A percentile compares a stretch with the other conserved stretches of the same genome.
Conservation (phyloP, 2,329 filamentous ascomycete species). For the Colletotrichum agaves region DNA sequence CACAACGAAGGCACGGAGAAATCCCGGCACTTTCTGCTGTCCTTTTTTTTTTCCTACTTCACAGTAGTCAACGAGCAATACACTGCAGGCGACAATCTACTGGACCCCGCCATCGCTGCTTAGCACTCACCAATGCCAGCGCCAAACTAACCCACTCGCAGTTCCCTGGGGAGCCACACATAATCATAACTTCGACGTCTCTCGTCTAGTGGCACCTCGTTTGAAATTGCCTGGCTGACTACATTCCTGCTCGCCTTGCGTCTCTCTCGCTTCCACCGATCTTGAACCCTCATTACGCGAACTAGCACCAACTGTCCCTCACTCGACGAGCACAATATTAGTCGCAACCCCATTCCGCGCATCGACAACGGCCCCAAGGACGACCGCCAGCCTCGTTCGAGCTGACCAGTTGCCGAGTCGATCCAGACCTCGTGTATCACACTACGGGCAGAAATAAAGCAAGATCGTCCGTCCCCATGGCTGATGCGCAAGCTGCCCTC, state of each 20-base stretch:
- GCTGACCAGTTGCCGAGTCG: not conserved
- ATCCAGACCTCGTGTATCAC: not conserved
- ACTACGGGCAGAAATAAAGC: too few relatives aligned
- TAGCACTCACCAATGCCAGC: slow-evolving; percentile 27
- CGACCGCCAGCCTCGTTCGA: not conserved
- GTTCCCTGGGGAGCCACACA: slow-evolving; percentile 30
- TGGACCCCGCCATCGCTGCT: slow-evolving; percentile 13
- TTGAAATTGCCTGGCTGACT: slow-evolving; percentile 12
- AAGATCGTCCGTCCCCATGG: slow-evolving; percentile 13
- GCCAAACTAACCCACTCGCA: slow-evolving; percentile 15
- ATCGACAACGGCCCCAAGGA: not conserved
- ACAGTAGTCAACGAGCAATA: too few relatives aligned
- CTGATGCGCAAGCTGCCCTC: slow-evolving; percentile 20
- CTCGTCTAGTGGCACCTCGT: slow-evolving; percentile 22
- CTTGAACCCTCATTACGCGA: not conserved
- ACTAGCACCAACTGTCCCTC: not conserved
- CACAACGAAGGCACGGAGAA: slow-evolving; percentile 34
- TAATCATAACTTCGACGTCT: slow-evolving; percentile 35
- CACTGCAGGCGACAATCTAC: not conserved
- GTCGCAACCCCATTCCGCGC: not conserved
- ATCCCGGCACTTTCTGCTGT: slow-evolving; percentile 3
- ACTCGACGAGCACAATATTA: not conserved
- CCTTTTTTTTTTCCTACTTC: slow-evolving; percentile 3
- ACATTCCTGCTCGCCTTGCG: not conserved
- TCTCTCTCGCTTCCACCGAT: not conserved